Conservation (phyloP, 306 rosid species). For the Elaeagnus macrophylla region DNA sequence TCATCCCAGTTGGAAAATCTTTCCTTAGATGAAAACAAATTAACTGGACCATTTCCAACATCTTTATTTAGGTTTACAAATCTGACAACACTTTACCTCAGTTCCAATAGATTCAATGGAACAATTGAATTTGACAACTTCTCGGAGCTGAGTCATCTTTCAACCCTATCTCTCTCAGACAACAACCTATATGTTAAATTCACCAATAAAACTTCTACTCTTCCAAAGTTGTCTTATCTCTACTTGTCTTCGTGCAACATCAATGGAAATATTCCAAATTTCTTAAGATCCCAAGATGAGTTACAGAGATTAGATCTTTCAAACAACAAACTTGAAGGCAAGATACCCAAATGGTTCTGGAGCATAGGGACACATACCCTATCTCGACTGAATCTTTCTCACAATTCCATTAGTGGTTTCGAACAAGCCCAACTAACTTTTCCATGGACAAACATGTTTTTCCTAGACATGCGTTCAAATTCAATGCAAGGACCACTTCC, state of each 20-base stretch:
- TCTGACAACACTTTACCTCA: not conserved
- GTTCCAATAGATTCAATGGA: not conserved
- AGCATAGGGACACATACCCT: not conserved
- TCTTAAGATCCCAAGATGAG: constrained; percentile 1
- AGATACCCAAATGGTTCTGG: constrained; percentile 9
- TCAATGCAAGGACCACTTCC: not conserved
- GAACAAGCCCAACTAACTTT: not conserved
- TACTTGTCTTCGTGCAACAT: not conserved
- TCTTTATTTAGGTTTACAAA: not conserved
- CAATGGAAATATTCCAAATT: not conserved
- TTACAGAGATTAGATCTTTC: not conserved
- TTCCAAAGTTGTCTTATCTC: not conserved
- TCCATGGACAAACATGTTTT: not conserved
- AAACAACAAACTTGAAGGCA: constrained; percentile 1
- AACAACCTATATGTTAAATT: not conserved
- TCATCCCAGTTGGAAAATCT: not conserved
- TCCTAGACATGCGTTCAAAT: not conserved
- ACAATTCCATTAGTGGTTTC: not conserved
- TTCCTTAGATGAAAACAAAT: not conserved
- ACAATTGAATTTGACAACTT: not conserved
- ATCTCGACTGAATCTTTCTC: not conserved
- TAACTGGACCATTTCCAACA: not conserved
- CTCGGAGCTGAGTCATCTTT: not conserved
- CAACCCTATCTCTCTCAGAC: not conserved
- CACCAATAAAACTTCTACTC: not conserved